These are phyloP conservation scores for Phytophthora nicotianae DNA, from an alignment of 352 stramenopile genomes.

Conservation along the genomic window DNA sequence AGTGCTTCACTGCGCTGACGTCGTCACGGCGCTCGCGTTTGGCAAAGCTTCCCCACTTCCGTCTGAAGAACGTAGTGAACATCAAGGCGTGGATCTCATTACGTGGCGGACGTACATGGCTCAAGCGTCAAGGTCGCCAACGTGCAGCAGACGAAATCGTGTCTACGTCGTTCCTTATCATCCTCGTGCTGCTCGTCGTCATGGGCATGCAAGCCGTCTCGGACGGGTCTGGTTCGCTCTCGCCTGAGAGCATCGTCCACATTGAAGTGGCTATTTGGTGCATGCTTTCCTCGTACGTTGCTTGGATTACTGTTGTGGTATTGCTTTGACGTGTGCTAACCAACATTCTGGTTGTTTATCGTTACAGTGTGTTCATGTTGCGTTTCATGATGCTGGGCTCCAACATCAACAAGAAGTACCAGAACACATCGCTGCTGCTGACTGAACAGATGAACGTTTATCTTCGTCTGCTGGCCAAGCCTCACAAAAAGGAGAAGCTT, in stretches of 20 bases:
- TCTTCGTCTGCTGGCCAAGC: constrained; percentile 79
- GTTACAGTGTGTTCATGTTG: constrained; percentile 84
- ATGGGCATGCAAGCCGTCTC: constrained; percentile 87
- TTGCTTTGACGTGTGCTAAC: constrained; percentile 15
- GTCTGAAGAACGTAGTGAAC: constrained; percentile 91
- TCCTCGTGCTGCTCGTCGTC: constrained; percentile 82
- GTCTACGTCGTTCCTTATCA: constrained; percentile 89
- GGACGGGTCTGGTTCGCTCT: constrained; percentile 53
- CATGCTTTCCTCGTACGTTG: constrained; percentile 71
- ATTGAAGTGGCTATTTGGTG: constrained; percentile 90
- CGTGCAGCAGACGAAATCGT: constrained; percentile 89
- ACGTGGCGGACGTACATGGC: constrained; percentile 83
- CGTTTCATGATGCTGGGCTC: constrained; percentile 92
- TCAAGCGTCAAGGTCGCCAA: constrained; percentile 87
- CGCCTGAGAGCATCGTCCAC: constrained; percentile 70
- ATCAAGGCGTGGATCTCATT: constrained; percentile 92
- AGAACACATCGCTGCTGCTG: constrained; percentile 91
- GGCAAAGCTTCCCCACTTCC: constrained; percentile 88
- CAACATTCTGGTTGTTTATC: constrained; percentile 9
- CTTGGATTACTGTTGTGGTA: constrained; percentile 1
- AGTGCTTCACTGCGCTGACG: constrained; percentile 90
- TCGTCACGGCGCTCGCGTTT: constrained; percentile 82
- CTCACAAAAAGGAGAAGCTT: constrained; percentile 90
- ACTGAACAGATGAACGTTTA: constrained; percentile 91
- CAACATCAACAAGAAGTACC: constrained; percentile 92